Evolutionary conservation across 345 rosid species (phyloP).

Genomic region (Rhizophora mangle): DNA sequence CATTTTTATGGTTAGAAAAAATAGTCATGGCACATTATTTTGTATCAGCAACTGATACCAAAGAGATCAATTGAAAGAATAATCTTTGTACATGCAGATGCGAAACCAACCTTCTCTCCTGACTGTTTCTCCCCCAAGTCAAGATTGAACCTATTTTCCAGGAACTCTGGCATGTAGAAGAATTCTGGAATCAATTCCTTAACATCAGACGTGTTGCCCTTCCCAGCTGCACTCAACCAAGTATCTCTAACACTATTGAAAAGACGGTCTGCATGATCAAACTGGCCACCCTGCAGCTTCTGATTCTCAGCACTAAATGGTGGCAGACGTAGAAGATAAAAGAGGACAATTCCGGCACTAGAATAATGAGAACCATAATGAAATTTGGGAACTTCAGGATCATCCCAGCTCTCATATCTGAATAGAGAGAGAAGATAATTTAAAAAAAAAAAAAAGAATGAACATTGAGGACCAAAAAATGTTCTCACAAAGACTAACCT

Average conservation of each 20-base stretch:
- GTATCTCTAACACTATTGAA: slow-evolving; percentile 89
- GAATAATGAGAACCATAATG: slow-evolving; percentile 99
- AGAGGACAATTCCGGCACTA: slow-evolving; percentile 98
- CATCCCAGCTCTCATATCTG: slow-evolving; percentile 99
- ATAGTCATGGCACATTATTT: neutral
- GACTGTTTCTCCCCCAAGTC: slow-evolving; percentile 98
- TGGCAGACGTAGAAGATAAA: slow-evolving; percentile 95
- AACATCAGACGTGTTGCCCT: slow-evolving; percentile 95
- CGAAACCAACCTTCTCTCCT: slow-evolving; percentile 84
- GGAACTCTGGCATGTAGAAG: slow-evolving; percentile 95
- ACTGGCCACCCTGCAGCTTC: slow-evolving; percentile 99
- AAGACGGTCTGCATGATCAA: slow-evolving; percentile 99
- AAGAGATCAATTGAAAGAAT: neutral
- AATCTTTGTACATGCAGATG: neutral
- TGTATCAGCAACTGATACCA: neutral
- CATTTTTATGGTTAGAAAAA: neutral
- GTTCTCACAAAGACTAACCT: slow-evolving; percentile 43
- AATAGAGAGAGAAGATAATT: slow-evolving; percentile 15
- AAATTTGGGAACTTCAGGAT: slow-evolving; percentile 97
- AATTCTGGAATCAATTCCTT: slow-evolving; percentile 98
- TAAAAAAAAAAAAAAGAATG: neutral
- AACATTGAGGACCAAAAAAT: neutral
- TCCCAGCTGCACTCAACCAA: slow-evolving; percentile 99
- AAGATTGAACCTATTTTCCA: slow-evolving; percentile 77
- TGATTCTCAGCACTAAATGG: slow-evolving; percentile 98